These are phyloP conservation scores for Atalantia buxifolia DNA, from an alignment of 345 rosid genomes.

Conservation along the genomic window DNA sequence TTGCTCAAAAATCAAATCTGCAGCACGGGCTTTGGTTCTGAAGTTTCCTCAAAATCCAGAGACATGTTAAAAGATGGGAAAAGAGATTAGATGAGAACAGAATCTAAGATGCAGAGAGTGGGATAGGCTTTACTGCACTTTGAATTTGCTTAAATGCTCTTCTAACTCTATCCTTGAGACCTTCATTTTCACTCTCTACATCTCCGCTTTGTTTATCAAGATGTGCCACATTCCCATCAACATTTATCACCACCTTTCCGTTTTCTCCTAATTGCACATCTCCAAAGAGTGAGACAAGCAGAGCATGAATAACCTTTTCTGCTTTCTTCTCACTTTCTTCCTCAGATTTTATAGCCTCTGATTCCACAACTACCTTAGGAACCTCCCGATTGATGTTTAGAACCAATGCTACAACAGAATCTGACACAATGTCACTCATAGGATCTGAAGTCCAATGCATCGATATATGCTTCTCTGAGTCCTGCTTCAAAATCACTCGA, in stretches of 20 bases:
- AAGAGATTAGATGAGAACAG: neutral
- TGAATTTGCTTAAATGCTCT: slow-evolving; percentile 62
- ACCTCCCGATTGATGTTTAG: slow-evolving; percentile 72
- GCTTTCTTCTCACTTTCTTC: slow-evolving; percentile 71
- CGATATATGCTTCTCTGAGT: slow-evolving; percentile 79
- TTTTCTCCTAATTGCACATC: slow-evolving; percentile 80
- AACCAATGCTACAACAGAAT: slow-evolving; percentile 80
- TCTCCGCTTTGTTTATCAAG: slow-evolving; percentile 82
- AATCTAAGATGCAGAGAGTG: slow-evolving; percentile 41
- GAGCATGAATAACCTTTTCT: slow-evolving; percentile 75
- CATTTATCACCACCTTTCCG: slow-evolving; percentile 66
- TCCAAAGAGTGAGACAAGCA: slow-evolving; percentile 85
- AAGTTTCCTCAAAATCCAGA: neutral
- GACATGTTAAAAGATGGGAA: neutral
- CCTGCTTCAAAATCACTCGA: slow-evolving; percentile 73
- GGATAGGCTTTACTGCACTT: slow-evolving; percentile 77
- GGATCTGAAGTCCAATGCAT: slow-evolving; percentile 88
- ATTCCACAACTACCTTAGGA: slow-evolving; percentile 66
- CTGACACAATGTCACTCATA: slow-evolving; percentile 88
- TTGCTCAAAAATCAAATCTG: neutral
- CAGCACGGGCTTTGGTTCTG: neutral
- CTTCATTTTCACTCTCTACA: slow-evolving; percentile 85
- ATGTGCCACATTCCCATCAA: slow-evolving; percentile 75
- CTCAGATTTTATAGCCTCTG: slow-evolving; percentile 50
- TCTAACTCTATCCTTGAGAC: slow-evolving; percentile 80